Conservation (phyloP, 1,284 basidiomycete species). For the Apiotrichum sp. region DNA sequence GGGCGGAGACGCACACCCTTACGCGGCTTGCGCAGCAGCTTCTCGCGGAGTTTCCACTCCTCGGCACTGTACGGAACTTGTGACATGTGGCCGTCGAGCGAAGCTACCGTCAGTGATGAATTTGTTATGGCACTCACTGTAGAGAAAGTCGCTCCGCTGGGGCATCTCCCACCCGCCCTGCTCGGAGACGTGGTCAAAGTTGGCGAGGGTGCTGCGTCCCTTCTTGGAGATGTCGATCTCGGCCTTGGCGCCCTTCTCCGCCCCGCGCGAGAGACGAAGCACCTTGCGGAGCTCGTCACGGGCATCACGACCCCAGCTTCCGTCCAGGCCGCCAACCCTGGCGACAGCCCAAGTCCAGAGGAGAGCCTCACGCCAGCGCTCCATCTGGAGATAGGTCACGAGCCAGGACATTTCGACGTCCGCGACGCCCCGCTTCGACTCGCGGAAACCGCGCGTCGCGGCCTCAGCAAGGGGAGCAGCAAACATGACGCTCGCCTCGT, state of each 20-base stretch:
- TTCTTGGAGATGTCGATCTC: conserved; percentile 6
- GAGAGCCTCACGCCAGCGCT: conserved; percentile 41
- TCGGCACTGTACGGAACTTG: not conserved
- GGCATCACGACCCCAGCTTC: conserved; percentile 23
- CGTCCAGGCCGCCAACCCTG: conserved; percentile 29
- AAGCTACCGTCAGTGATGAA: conserved; percentile 14
- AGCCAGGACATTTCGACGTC: conserved; percentile 41
- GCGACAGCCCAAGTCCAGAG: conserved; percentile 38
- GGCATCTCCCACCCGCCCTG: conserved; percentile 28
- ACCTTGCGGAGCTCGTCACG: conserved; percentile 23
- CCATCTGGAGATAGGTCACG: conserved; percentile 30
- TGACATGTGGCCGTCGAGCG: conserved; percentile 5
- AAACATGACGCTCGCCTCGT: conserved; percentile 40
- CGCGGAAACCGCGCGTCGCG: conserved; percentile 31
- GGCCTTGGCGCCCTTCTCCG: conserved; percentile 8
- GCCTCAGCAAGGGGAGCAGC: conserved; percentile 21
- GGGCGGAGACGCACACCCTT: not conserved
- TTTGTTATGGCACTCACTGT: not conserved
- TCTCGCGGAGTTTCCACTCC: not conserved
- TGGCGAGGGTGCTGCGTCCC: conserved; percentile 23
- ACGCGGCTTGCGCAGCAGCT: not conserved
- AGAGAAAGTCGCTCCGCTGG: not conserved
- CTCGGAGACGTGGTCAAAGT: conserved; percentile 17
- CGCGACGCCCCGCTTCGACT: conserved; percentile 26
- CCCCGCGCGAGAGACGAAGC: conserved; percentile 14